phyloP scores from a whole-genome alignment of 1,139 yeast species.

The Lodderomyces margitis region DNA sequence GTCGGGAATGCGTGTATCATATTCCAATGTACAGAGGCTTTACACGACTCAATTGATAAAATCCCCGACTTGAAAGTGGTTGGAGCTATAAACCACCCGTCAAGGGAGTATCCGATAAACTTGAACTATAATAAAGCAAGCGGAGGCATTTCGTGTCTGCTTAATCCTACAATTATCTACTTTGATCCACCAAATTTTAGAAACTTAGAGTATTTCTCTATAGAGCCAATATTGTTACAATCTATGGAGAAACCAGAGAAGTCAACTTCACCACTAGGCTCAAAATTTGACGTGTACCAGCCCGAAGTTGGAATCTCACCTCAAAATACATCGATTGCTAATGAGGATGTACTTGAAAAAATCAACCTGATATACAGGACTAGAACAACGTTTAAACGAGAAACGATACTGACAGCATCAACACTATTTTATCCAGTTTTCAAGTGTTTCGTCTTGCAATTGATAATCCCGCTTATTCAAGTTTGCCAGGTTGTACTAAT shows the following conservation, averaged over 20 bases:
- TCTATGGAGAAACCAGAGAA: slow-evolving; percentile 31
- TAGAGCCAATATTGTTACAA: slow-evolving; percentile 69
- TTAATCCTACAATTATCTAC: slow-evolving; percentile 41
- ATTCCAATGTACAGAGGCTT: slow-evolving; percentile 18
- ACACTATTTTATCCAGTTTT: neutral
- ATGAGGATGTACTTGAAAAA: slow-evolving; percentile 31
- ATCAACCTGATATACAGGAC: slow-evolving; percentile 30
- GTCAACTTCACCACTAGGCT: neutral
- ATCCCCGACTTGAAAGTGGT: slow-evolving; percentile 20
- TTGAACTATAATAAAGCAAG: slow-evolving; percentile 10
- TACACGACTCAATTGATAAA: slow-evolving; percentile 5
- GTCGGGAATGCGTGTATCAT: slow-evolving; percentile 25
- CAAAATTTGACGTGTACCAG: slow-evolving; percentile 9
- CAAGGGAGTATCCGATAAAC: slow-evolving; percentile 11
- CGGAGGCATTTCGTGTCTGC: neutral
- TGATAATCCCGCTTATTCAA: slow-evolving; percentile 13
- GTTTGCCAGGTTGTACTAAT: slow-evolving; percentile 24
- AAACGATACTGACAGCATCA: neutral
- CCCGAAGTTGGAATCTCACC: slow-evolving; percentile 10
- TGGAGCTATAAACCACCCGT: slow-evolving; percentile 19
- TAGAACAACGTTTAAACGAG: slow-evolving; percentile 17
- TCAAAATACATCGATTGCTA: slow-evolving; percentile 19
- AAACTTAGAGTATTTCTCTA: slow-evolving; percentile 76
- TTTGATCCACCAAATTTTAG: slow-evolving; percentile 75
- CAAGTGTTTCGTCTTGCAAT: neutral